Percentiles rank a stretch among this genome's conserved stretches.
Conservation (phyloP, 805 yeast species). For the Candida sanyiensis region DNA sequence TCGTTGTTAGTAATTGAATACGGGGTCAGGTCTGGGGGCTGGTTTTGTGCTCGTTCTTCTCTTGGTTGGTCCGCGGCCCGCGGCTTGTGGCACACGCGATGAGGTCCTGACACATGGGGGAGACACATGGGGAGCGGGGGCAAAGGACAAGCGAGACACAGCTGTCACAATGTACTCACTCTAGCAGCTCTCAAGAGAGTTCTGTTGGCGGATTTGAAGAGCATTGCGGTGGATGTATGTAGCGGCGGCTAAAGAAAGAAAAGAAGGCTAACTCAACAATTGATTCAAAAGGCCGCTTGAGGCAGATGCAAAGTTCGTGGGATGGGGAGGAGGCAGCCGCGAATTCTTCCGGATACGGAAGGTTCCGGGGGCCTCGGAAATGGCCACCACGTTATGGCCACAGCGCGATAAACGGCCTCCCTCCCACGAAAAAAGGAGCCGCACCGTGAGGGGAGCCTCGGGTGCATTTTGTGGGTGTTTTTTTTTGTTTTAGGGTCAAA, state of each 20-base stretch:
- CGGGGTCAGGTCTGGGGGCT: neutral
- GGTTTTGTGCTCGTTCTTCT: neutral
- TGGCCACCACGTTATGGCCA: slow-evolving; percentile 1
- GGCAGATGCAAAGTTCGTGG: slow-evolving; percentile 2
- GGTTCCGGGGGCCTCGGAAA: slow-evolving; percentile 3
- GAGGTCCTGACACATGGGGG: neutral
- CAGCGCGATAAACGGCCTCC: neutral
- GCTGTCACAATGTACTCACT: slow-evolving; percentile 9
- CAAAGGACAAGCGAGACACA: too few species aligned
- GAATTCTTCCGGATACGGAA: neutral
- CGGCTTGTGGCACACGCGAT: too few species aligned
- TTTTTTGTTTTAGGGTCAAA: too few species aligned
- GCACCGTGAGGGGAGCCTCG: neutral
- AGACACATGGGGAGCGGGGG: neutral
- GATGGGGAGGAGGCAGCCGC: neutral
- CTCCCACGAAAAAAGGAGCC: slow-evolving; percentile 1
- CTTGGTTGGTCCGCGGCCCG: neutral
- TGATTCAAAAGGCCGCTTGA: neutral
- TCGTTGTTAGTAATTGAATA: slow-evolving; percentile 8
- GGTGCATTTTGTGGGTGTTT: neutral
- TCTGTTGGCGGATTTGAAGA: slow-evolving; percentile 16
- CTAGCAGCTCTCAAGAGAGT: slow-evolving; percentile 18
- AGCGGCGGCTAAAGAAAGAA: slow-evolving; percentile 1
- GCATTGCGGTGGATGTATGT: slow-evolving; percentile 8
- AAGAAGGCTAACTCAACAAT: slow-evolving; percentile 1